These are phyloP conservation scores for Vitis rotundifolia DNA, from an alignment of 164 flowering plant genomes.

Conservation along the genomic window DNA sequence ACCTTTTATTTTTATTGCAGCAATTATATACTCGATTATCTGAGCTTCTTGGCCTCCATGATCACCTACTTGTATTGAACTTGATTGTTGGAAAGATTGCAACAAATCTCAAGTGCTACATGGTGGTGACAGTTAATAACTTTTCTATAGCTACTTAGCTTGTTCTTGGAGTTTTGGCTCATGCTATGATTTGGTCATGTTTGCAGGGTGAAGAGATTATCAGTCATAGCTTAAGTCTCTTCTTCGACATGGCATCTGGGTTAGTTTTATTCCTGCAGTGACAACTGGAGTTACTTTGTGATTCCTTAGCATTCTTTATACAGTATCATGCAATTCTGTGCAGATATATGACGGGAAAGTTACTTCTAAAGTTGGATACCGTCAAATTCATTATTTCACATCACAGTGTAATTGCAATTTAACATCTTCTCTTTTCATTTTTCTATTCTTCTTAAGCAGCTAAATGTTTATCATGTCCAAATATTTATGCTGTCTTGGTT, in stretches of 20 bases:
- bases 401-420: conserved; percentile 70
- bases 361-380: conserved; percentile 88
- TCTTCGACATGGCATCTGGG: conserved; percentile 98
- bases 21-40: conserved; percentile 95
- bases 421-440: conserved; percentile 3
- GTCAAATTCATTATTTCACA: conserved; percentile 78
- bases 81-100: conserved; percentile 95
- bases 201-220: conserved; percentile 91
- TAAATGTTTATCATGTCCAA: background rate
- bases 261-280: conserved; percentile 26
- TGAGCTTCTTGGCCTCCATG: conserved; percentile 94
- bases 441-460: background rate
- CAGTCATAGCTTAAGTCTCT: conserved; percentile 86
- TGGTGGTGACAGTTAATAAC: conserved; percentile 50
- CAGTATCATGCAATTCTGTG: conserved; percentile 3
- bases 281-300: background rate
- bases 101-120: conserved; percentile 90
- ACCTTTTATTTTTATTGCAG: conserved; percentile 56
- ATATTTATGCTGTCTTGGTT: background rate
- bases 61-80: conserved; percentile 80
- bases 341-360: conserved; percentile 98
- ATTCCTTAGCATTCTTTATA: background rate
- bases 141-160: background rate
- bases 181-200: background rate
- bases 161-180: background rate